phyloP scores from a whole-genome alignment of 805 yeast genomes.

The Tetrapisispora pingtungensis region DNA sequence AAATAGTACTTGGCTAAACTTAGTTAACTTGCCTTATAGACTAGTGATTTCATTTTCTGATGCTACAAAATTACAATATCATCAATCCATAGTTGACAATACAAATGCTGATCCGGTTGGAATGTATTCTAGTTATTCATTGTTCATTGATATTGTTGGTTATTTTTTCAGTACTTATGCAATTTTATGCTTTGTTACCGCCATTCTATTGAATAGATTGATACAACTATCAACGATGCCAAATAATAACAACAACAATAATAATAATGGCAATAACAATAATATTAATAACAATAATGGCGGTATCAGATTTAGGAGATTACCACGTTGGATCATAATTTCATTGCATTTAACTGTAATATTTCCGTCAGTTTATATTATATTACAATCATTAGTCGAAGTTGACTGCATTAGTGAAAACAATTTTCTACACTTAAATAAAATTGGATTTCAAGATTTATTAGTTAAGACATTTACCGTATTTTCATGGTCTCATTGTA shows the following conservation, averaged over 20 bases:
- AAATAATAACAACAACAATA: not conserved
- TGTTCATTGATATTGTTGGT: constrained; percentile 19
- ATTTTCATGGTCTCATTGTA: constrained; percentile 35
- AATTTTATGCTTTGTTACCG: constrained; percentile 46
- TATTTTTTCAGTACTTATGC: constrained; percentile 44
- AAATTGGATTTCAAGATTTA: not conserved
- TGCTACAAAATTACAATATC: constrained; percentile 18
- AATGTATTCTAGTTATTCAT: not conserved
- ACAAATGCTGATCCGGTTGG: constrained; percentile 3
- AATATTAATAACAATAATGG: not conserved
- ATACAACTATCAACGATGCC: constrained; percentile 47
- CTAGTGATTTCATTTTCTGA: constrained; percentile 13
- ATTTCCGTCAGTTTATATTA: constrained; percentile 32
- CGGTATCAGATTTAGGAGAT: not conserved
- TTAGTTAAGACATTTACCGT: constrained; percentile 5
- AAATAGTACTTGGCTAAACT: constrained; percentile 7
- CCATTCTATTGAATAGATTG: constrained; percentile 47
- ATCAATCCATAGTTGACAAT: constrained; percentile 7
- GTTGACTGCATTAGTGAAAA: not conserved
- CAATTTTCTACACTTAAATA: not conserved
- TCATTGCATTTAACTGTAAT: constrained; percentile 25
- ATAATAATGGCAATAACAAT: not conserved
- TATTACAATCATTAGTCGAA: constrained; percentile 35
- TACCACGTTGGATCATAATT: constrained; percentile 24
- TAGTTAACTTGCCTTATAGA: constrained; percentile 16